Evolutionary conservation across 2,329 filamentous ascomycete genomes (phyloP).

Genomic region (Plectosphaerella plurivora): DNA sequence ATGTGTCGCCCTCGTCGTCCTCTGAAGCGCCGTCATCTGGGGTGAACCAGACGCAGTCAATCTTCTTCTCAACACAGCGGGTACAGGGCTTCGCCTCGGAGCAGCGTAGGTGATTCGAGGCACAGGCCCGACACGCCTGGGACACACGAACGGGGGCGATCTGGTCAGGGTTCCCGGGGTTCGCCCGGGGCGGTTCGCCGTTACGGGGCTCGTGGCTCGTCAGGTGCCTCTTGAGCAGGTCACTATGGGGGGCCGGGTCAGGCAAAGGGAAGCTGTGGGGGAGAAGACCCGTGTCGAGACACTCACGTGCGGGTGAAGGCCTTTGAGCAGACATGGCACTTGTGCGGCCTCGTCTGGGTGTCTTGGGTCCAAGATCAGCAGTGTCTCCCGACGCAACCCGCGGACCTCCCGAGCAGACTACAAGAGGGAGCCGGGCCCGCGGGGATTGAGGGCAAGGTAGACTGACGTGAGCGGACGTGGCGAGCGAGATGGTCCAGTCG

Average conservation of each 20-base stretch:
- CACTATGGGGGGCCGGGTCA: conserved; percentile 12
- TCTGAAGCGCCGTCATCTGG: neutral
- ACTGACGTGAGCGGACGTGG: conserved; percentile 26
- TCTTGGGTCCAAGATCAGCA: conserved; percentile 13
- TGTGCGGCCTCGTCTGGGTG: conserved; percentile 23
- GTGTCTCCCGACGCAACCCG: neutral
- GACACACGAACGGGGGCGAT: conserved; percentile 13
- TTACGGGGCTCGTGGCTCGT: conserved; percentile 12
- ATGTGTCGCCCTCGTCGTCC: neutral
- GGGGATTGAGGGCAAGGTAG: neutral
- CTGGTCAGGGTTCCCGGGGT: no score
- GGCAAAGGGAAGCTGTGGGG: neutral
- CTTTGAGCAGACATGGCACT: conserved; percentile 22
- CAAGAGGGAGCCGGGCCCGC: no score
- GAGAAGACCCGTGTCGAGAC: neutral
- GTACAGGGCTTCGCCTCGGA: conserved; percentile 23
- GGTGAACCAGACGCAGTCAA: conserved; percentile 19
- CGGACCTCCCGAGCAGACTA: no score
- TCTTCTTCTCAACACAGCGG: conserved; percentile 19
- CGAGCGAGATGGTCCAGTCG: conserved; percentile 25
- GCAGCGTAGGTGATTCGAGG: conserved; percentile 22
- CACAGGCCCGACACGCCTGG: conserved; percentile 21
- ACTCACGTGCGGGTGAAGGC: conserved; percentile 22
- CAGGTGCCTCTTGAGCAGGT: conserved; percentile 19
- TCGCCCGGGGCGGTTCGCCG: neutral